Percentiles rank a stretch among this genome's conserved stretches.
phyloP scores from a whole-genome alignment of 164 flowering plant species.

The Vitis cinerea region DNA sequence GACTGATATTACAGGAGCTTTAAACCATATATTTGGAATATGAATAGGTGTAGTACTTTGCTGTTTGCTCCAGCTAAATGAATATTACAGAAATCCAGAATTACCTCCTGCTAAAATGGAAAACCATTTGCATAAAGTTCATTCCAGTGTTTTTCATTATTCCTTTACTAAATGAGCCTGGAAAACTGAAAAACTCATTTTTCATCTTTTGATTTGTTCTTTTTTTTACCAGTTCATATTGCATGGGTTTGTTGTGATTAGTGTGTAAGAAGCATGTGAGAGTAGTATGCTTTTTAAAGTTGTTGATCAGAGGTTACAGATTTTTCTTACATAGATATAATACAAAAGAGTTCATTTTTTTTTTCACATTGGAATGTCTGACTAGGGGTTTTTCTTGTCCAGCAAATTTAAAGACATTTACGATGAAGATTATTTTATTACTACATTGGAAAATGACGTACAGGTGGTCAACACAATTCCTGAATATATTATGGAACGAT shows the following conservation, averaged over 20 bases:
- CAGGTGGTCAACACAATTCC: conserved; percentile 67
- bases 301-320: not conserved
- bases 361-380: conserved; percentile 6
- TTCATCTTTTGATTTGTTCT: not conserved
- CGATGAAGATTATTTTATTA: conserved; percentile 75
- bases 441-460: conserved; percentile 62
- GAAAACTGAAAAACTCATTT: not conserved
- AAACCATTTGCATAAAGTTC: not conserved
- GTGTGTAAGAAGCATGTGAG: not conserved
- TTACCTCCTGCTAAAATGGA: not conserved
- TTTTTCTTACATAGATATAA: not conserved
- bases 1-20: not conserved
- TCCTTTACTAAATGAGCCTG: not conserved
- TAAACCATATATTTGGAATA: no score
- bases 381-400: conserved; percentile 18
- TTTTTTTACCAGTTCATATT: not conserved
- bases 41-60: not conserved
- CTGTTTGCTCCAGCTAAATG: no score
- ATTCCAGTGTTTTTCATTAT: not conserved
- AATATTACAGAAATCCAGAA: not conserved
- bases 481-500: conserved; percentile 76
- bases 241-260: not conserved
- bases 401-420: conserved; percentile 87
- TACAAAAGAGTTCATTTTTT: not conserved
- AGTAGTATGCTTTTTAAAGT: not conserved